phyloP scores from a whole-genome alignment of 345 rosid genomes.

The Camelina hispida region DNA sequence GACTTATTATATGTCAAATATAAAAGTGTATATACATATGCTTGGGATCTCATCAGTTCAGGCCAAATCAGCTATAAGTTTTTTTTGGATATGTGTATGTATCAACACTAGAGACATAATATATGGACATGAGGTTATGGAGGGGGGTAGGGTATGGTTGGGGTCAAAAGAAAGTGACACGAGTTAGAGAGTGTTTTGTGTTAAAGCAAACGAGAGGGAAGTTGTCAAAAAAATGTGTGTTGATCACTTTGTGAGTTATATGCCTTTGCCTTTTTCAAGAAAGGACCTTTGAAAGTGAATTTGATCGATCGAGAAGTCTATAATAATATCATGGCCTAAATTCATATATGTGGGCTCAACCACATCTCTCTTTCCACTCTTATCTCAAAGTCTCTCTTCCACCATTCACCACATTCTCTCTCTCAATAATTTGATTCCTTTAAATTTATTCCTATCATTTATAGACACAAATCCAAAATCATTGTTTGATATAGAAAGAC shows the following conservation, averaged over 20 bases:
- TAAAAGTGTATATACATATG: background rate
- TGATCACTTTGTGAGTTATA: conserved; percentile 43
- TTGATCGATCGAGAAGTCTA: conserved; percentile 37
- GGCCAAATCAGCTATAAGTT: background rate
- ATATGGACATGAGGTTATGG: conserved; percentile 26
- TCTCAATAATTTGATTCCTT: conserved; percentile 32
- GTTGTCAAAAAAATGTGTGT: conserved; percentile 30
- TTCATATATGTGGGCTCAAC: conserved; percentile 39
- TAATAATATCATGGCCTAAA: conserved; percentile 25
- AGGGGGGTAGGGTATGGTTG: conserved; percentile 32
- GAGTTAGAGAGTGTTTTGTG: conserved; percentile 34
- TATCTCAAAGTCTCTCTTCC: conserved; percentile 38
- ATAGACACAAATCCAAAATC: conserved; percentile 28
- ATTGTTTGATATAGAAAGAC: conserved; percentile 5
- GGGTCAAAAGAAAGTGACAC: conserved; percentile 47
- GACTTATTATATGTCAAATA: background rate
- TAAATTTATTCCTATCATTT: conserved; percentile 27
- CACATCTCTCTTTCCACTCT: conserved; percentile 39
- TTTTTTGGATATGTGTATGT: background rate
- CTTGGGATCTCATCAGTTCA: background rate
- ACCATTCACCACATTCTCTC: conserved; percentile 37
- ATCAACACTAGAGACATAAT: background rate
- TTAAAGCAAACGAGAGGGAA: conserved; percentile 35
- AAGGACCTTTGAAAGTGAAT: conserved; percentile 47
- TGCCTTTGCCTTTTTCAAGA: conserved; percentile 50